A percentile compares a stretch with the other conserved stretches of the same genome.
phyloP scores from a whole-genome alignment of 2,329 filamentous ascomycete species.

The Sphaceloma murrayae region DNA sequence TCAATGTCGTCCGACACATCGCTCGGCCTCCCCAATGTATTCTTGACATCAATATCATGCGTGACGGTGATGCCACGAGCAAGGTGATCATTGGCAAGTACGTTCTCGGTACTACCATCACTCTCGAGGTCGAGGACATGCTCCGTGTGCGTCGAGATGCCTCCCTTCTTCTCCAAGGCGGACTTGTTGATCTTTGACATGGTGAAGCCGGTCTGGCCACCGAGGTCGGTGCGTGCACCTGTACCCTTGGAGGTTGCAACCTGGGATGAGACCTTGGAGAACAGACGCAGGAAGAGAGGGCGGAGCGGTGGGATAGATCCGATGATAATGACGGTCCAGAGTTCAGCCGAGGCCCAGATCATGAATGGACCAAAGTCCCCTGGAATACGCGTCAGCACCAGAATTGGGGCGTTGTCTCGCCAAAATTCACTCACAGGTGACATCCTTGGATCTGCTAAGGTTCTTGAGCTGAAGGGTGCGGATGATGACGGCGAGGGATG shows the following conservation, averaged over 20 bases:
- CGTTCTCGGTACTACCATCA: constrained; percentile 10
- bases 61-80: constrained; percentile 1
- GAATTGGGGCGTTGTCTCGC: no score
- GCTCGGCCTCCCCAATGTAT: neutral
- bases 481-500: constrained; percentile 7
- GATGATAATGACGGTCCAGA: constrained; percentile 14
- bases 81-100: constrained; percentile 3
- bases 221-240: neutral
- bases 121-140: constrained; percentile 9
- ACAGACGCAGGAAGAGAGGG: constrained; percentile 9
- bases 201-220: constrained; percentile 2
- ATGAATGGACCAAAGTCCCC: constrained; percentile 12
- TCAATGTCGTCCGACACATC: constrained; percentile 2
- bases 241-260: neutral
- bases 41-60: constrained; percentile 9
- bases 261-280: constrained; percentile 11
- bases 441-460: constrained; percentile 1
- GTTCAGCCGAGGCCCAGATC: constrained; percentile 12
- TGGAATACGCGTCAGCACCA: no score
- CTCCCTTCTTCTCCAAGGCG: constrained; percentile 8
- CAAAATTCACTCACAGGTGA: constrained; percentile 6
- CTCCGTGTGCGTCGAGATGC: constrained; percentile 1
- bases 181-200: constrained; percentile 6
- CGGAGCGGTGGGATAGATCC: constrained; percentile 8
- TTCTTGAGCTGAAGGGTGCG: neutral